Evolutionary conservation across 2,329 filamentous ascomycete genomes (phyloP).

Genomic region (Alternaria postmessia): DNA sequence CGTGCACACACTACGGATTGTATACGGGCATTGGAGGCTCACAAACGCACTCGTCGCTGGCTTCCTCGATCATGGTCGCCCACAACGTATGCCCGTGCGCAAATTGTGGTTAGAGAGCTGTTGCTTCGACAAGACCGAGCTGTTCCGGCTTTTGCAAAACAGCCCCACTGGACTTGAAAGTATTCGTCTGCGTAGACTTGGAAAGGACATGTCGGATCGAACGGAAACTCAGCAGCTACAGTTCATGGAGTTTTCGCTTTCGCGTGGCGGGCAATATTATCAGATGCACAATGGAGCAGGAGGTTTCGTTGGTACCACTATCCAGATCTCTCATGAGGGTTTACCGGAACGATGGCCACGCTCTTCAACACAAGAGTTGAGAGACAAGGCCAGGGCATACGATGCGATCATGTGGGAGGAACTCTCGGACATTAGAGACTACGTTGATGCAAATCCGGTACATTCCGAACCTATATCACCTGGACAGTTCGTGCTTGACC

Average conservation of each 20-base stretch:
- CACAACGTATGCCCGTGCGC: constrained; percentile 42
- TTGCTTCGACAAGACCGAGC: constrained; percentile 37
- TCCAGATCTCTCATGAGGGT: constrained; percentile 28
- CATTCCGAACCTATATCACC: constrained; percentile 1
- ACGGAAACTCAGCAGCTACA: constrained; percentile 25
- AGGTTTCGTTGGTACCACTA: constrained; percentile 40
- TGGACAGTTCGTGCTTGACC: constrained; percentile 4
- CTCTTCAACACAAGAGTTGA: constrained; percentile 21
- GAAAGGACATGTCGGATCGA: constrained; percentile 32
- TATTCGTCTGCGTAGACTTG: constrained; percentile 53
- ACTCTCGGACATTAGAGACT: constrained; percentile 35
- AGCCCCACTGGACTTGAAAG: constrained; percentile 50
- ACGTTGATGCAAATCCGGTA: constrained; percentile 25
- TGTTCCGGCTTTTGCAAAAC: constrained; percentile 23
- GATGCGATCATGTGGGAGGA: constrained; percentile 40
- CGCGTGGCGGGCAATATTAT: constrained; percentile 39
- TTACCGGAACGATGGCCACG: constrained; percentile 10
- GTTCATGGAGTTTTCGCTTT: constrained; percentile 35
- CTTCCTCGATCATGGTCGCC: constrained; percentile 48
- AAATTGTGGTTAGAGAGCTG: constrained; percentile 59
- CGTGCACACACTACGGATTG: constrained; percentile 55
- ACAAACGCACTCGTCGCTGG: constrained; percentile 51
- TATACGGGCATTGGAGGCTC: constrained; percentile 55
- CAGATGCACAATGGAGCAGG: constrained; percentile 45
- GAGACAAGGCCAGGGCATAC: constrained; percentile 26